Conservation (phyloP, 2,329 filamentous ascomycete genomes). For the Esteya vermicola region DNA sequence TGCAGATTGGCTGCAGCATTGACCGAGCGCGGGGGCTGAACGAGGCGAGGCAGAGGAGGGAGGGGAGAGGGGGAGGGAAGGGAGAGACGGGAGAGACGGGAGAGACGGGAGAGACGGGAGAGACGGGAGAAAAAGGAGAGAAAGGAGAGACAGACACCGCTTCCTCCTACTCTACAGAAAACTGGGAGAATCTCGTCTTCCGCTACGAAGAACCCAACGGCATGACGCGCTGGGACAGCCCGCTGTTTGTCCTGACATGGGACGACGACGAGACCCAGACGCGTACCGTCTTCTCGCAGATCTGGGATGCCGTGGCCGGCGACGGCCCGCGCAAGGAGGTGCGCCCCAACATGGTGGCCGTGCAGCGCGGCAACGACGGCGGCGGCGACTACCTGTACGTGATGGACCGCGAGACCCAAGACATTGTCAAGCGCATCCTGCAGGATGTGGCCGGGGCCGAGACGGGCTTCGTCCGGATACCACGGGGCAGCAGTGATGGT, state of each 20-base stretch:
- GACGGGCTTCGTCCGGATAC: conserved; percentile 41
- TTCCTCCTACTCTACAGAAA: conserved; percentile 36
- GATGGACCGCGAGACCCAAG: conserved; percentile 65
- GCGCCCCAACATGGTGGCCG: conserved; percentile 61
- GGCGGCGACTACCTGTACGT: conserved; percentile 65
- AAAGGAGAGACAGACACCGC: not conserved
- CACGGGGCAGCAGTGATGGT: too few species aligned
- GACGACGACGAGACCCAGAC: conserved; percentile 54
- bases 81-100: too few species aligned
- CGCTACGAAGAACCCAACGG: conserved; percentile 77
- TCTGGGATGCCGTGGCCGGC: conserved; percentile 63
- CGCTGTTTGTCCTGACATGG: conserved; percentile 65
- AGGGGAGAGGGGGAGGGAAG: not conserved
- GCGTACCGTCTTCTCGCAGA: conserved; percentile 40
- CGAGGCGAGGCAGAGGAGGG: conserved; percentile 31
- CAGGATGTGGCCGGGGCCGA: conserved; percentile 48
- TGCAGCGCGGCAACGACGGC: conserved; percentile 47
- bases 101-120: conserved; percentile 24
- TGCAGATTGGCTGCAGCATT: conserved; percentile 46
- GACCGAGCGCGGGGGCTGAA: conserved; percentile 46
- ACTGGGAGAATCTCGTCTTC: conserved; percentile 70
- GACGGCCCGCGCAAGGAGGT: conserved; percentile 43
- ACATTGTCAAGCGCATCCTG: conserved; percentile 55
- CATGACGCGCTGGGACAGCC: conserved; percentile 74
- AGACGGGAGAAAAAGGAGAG: too few species aligned